A percentile compares a stretch with the other conserved stretches of the same genome.
Evolutionary conservation across 2,329 filamentous ascomycete genomes (phyloP).

Genomic region (Exophiala mesophila): DNA sequence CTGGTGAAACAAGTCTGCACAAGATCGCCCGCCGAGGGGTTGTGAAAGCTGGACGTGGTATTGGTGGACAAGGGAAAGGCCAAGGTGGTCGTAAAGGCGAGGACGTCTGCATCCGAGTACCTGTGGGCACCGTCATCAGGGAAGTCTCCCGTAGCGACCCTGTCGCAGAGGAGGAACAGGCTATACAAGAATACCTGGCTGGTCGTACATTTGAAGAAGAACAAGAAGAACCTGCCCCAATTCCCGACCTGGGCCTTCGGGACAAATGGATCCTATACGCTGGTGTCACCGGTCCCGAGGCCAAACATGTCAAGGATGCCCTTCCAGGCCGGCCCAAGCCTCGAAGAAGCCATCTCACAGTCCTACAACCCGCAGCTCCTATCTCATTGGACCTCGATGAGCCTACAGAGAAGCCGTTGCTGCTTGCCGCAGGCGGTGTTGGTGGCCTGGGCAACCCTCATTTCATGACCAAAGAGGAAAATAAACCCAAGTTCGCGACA

Average conservation of each 20-base stretch:
- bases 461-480: conserved; percentile 71
- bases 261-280: conserved; percentile 86
- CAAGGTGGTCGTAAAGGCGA: conserved; percentile 70
- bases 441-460: conserved; percentile 92
- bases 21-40: conserved; percentile 77
- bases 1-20: conserved; percentile 86
- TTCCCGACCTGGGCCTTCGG: conserved; percentile 29
- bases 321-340: conserved; percentile 42
- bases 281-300: conserved; percentile 46
- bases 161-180: conserved; percentile 59
- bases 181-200: conserved; percentile 29
- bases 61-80: conserved; percentile 45
- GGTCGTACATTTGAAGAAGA: conserved; percentile 12
- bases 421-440: conserved; percentile 80
- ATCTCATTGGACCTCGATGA: conserved; percentile 68
- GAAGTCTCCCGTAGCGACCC: conserved; percentile 78
- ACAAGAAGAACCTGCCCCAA: conserved; percentile 39
- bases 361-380: conserved; percentile 66
- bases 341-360: conserved; percentile 53
- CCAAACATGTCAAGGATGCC: conserved; percentile 11
- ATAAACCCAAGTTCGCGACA: conserved; percentile 80
- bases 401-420: conserved; percentile 75
- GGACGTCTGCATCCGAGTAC: conserved; percentile 83
- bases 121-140: conserved; percentile 83
- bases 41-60: conserved; percentile 42